phyloP scores from a whole-genome alignment of 495 filamentous ascomycete species.

The Podospora conica region DNA sequence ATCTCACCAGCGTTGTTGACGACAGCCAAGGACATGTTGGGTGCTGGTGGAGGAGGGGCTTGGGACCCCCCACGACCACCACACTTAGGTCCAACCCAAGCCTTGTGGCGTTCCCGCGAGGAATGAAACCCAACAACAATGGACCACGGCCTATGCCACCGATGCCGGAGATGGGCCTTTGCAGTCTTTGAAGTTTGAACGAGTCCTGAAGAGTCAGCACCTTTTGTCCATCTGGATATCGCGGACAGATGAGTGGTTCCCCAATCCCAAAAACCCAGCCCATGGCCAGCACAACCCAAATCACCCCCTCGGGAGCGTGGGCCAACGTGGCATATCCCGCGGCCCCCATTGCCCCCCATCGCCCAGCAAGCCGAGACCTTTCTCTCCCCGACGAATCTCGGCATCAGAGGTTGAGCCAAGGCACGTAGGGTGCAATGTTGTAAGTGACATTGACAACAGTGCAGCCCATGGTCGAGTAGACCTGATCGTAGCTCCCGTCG shows the following conservation, averaged over 20 bases:
- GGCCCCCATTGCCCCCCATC: no score
- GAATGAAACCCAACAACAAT: neutral
- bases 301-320: no score
- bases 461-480: slow-evolving; percentile 3
- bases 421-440: slow-evolving; percentile 1
- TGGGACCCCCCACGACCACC: neutral
- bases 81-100: neutral
- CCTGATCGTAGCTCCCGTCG: slow-evolving; percentile 16
- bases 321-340: neutral
- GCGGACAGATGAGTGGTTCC: neutral
- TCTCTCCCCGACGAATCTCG: neutral
- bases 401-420: neutral
- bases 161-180: neutral
- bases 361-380: neutral
- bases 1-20: neutral
- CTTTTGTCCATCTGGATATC: neutral
- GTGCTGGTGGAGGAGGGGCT: neutral
- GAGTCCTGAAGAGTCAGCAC: neutral
- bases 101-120: neutral
- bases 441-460: slow-evolving; percentile 5
- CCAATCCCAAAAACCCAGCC: no score
- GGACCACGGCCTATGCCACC: neutral
- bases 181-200: neutral
- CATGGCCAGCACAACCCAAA: no score
- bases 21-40: neutral